A percentile compares a stretch with the other conserved stretches of the same genome.
These are phyloP conservation scores for Juglanconis juglandina DNA, from an alignment of 2,329 filamentous ascomycete genomes.

Conservation along the genomic window DNA sequence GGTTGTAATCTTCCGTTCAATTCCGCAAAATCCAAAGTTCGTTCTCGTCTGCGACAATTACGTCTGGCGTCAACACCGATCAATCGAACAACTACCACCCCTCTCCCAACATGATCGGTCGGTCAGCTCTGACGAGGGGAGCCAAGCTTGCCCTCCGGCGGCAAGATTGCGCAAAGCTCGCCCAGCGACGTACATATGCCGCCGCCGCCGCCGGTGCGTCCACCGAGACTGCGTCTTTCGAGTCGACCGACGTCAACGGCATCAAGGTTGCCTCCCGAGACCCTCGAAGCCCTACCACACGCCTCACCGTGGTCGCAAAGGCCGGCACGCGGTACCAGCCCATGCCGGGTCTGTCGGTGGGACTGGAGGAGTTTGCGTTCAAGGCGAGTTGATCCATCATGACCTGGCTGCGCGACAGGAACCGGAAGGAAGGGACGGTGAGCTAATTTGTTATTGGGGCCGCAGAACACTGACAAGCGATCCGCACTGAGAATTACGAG, in stretches of 20 bases:
- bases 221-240: constrained; percentile 74
- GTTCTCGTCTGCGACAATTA: constrained; percentile 23
- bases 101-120: constrained; percentile 58
- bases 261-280: constrained; percentile 93
- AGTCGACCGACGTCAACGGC: constrained; percentile 79
- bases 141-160: constrained; percentile 56
- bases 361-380: constrained; percentile 93
- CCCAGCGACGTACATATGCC: constrained; percentile 46
- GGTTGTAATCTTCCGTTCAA: constrained; percentile 14
- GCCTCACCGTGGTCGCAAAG: constrained; percentile 87
- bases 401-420: constrained; percentile 17
- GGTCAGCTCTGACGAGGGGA: constrained; percentile 57
- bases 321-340: constrained; percentile 92
- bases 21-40: constrained; percentile 25
- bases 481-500: constrained; percentile 89
- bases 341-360: constrained; percentile 82
- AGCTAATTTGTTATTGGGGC: constrained; percentile 46
- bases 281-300: constrained; percentile 81
- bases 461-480: constrained; percentile 78
- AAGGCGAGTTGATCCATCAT: constrained; percentile 58
- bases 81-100: constrained; percentile 50
- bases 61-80: constrained; percentile 33
- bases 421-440: constrained; percentile 18
- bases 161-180: constrained; percentile 54
- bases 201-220: constrained; percentile 56